Percentiles rank a stretch among this genome's conserved stretches.
Evolutionary conservation across 192 early-diverging fungal species (phyloP).

Genomic region (Entomortierella lignicola): DNA sequence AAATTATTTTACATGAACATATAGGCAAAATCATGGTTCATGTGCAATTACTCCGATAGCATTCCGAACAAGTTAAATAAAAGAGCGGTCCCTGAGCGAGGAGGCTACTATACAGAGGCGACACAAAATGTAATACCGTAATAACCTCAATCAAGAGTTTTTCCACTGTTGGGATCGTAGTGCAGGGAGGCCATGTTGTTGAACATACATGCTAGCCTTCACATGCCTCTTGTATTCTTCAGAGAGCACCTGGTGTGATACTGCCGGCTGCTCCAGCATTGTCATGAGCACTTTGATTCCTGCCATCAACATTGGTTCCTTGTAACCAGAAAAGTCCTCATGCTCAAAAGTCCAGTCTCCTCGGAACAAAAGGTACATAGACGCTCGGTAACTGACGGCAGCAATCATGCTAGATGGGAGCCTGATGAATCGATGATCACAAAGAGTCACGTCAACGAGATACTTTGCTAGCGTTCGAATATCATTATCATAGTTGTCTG

Average conservation of each 20-base stretch:
- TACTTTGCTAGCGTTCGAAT: conserved; percentile 72
- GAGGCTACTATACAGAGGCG: too few species aligned
- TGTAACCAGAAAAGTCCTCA: conserved; percentile 76
- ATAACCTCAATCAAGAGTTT: too few species aligned
- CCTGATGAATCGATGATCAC: conserved; percentile 67
- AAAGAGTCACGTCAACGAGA: conserved; percentile 65
- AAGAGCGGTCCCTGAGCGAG: too few species aligned
- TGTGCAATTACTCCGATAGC: too few species aligned
- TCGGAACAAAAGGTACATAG: conserved; percentile 55
- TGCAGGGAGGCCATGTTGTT: conserved; percentile 10
- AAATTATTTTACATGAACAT: too few species aligned
- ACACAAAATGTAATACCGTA: too few species aligned
- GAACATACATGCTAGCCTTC: conserved; percentile 56
- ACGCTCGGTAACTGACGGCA: conserved; percentile 57
- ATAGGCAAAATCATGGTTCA: too few species aligned
- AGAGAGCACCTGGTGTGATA: conserved; percentile 53
- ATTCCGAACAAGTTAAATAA: too few species aligned
- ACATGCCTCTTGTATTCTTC: conserved; percentile 60
- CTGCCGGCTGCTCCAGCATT: conserved; percentile 57
- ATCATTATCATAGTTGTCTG: conserved; percentile 67
- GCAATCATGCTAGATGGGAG: conserved; percentile 60
- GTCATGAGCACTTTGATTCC: conserved; percentile 62
- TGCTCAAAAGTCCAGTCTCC: conserved; percentile 66
- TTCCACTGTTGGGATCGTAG: background rate
- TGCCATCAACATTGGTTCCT: conserved; percentile 64